Evolutionary conservation across 176 grass and related monocot species (phyloP).

Genomic region (Triticum aestivum): DNA sequence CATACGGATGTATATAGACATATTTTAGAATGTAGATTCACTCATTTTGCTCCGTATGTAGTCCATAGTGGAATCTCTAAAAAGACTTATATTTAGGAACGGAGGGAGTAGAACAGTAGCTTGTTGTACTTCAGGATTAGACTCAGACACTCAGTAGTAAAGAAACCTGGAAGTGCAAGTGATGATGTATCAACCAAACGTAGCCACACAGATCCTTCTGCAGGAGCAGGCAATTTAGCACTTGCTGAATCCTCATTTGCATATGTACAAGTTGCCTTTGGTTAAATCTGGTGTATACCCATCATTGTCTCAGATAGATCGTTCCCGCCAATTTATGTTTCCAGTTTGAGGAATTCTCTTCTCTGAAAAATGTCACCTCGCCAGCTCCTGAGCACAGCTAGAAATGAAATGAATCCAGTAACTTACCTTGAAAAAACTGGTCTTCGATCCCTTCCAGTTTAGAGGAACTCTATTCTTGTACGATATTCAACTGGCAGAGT

Average conservation of each 20-base stretch:
- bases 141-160: conserved; percentile 28
- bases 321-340: conserved; percentile 87
- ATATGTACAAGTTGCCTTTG: conserved; percentile 63
- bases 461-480: conserved; percentile 63
- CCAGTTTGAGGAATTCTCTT: conserved; percentile 70
- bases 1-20: too few species aligned
- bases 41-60: too few species aligned
- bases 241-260: conserved; percentile 31
- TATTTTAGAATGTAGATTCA: too few species aligned
- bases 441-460: conserved; percentile 67
- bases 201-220: conserved; percentile 68
- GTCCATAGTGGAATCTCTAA: too few species aligned
- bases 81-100: too few species aligned
- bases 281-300: conserved; percentile 21
- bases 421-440: conserved; percentile 64
- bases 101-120: too few species aligned
- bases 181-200: conserved; percentile 80
- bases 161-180: conserved; percentile 83
- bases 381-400: conserved; percentile 59
- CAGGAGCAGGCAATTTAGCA: conserved; percentile 52
- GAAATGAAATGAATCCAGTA: conserved; percentile 71
- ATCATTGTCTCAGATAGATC: conserved; percentile 55
- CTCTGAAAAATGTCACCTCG: conserved; percentile 72
- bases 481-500: conserved; percentile 59
- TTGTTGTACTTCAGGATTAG: conserved; percentile 29